Conservation (phyloP, 2,329 filamentous ascomycete genomes). For the Alternaria sp. region DNA sequence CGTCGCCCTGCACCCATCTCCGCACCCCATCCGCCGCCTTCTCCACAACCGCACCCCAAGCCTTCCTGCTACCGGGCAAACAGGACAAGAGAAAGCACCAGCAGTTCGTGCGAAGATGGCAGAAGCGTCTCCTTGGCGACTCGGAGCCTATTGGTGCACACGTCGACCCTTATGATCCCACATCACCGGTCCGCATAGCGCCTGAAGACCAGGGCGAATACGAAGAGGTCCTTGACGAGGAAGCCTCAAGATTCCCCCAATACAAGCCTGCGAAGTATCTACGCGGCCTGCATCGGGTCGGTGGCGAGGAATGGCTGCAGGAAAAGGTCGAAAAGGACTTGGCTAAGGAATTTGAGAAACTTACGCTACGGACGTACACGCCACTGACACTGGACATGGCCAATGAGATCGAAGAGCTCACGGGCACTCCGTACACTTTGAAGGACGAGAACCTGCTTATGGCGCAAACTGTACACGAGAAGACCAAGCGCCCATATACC, state of each 20-base stretch:
- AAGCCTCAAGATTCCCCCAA: constrained; percentile 7
- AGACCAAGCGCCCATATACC: constrained; percentile 43
- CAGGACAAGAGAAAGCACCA: constrained; percentile 47
- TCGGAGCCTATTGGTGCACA: constrained; percentile 46
- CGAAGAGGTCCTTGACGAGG: constrained; percentile 40
- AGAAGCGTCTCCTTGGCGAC: constrained; percentile 45
- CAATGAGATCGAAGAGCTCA: constrained; percentile 38
- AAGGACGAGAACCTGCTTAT: constrained; percentile 37
- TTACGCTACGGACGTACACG: constrained; percentile 41
- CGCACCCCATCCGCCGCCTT: constrained; percentile 31
- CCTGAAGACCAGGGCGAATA: constrained; percentile 46
- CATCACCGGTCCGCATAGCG: constrained; percentile 44
- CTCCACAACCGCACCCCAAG: constrained; percentile 35
- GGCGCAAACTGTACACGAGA: constrained; percentile 38
- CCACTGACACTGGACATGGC: constrained; percentile 39
- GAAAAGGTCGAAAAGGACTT: constrained; percentile 37
- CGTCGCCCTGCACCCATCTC: constrained; percentile 17
- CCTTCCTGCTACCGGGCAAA: constrained; percentile 36
- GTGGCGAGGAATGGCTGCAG: constrained; percentile 54
- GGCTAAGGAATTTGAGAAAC: constrained; percentile 43
- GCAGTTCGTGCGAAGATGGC: constrained; percentile 44
- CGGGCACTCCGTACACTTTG: constrained; percentile 39
- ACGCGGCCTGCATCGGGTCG: constrained; percentile 59
- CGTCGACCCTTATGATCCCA: constrained; percentile 47
- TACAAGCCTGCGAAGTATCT: constrained; percentile 19